These are phyloP conservation scores for Cadophora gregata DNA, from an alignment of 2,329 filamentous ascomycete genomes.

Conservation along the genomic window DNA sequence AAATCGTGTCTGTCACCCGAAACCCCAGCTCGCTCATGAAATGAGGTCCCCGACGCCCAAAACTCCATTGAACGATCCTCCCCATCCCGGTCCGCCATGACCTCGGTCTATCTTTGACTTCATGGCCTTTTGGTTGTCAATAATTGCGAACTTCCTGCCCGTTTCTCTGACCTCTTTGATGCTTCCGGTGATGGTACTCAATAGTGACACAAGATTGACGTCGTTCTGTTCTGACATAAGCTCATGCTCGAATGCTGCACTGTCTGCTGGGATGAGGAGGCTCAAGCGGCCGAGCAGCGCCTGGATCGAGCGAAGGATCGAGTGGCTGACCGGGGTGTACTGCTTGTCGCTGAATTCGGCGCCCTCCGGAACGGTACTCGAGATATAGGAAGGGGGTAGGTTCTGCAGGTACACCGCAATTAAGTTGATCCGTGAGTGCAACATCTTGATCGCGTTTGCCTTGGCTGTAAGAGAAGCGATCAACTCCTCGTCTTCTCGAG, in stretches of 20 bases:
- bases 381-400: slow-evolving; percentile 70
- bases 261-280: slow-evolving; percentile 75
- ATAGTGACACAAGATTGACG: slow-evolving; percentile 76
- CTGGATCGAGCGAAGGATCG: slow-evolving; percentile 85
- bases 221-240: slow-evolving; percentile 82
- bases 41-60: slow-evolving; percentile 36
- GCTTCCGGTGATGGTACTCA: slow-evolving; percentile 77
- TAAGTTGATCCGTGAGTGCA: slow-evolving; percentile 77
- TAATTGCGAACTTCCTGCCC: slow-evolving; percentile 72
- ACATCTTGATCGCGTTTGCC: slow-evolving; percentile 91
- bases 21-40: slow-evolving; percentile 22
- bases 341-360: slow-evolving; percentile 37
- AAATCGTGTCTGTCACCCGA: slow-evolving; percentile 4
- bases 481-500: slow-evolving; percentile 65
- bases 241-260: slow-evolving; percentile 70
- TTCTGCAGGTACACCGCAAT: slow-evolving; percentile 78
- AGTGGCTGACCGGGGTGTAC: slow-evolving; percentile 55
- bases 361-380: slow-evolving; percentile 49
- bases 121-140: slow-evolving; percentile 47
- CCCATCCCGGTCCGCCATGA: slow-evolving; percentile 15
- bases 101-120: slow-evolving; percentile 25
- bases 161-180: slow-evolving; percentile 74
- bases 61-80: slow-evolving; percentile 24
- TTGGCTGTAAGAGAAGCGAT: slow-evolving; percentile 79
- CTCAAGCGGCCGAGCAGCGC: slow-evolving; percentile 83